Percentiles rank a stretch among this genome's conserved stretches.
Conservation (phyloP, 1,284 basidiomycete genomes). For the Hypsizygus ulmarius region DNA sequence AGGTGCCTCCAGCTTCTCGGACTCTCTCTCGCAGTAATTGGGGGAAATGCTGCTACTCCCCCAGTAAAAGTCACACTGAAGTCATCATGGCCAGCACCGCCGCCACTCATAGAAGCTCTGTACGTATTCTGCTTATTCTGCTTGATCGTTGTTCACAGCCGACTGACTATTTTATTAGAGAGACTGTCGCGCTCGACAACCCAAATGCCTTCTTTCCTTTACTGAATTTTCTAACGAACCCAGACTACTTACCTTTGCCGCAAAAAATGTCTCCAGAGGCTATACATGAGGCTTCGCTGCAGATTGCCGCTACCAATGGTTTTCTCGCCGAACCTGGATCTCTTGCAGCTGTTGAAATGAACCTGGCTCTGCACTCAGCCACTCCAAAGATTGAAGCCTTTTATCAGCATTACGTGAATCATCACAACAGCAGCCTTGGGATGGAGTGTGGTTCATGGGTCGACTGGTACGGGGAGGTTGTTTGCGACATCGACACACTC, state of each 20-base stretch:
- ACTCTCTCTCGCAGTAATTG: slow-evolving; percentile 17
- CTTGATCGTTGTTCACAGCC: slow-evolving; percentile 1
- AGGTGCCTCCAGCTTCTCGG: slow-evolving; percentile 14
- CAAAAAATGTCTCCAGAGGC: slow-evolving; percentile 45
- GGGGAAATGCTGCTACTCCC: slow-evolving; percentile 44
- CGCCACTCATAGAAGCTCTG: slow-evolving; percentile 80
- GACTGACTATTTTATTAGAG: slow-evolving; percentile 29
- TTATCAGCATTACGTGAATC: slow-evolving; percentile 61
- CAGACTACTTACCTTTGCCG: slow-evolving; percentile 37
- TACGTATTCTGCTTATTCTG: slow-evolving; percentile 37
- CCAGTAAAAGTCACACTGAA: slow-evolving; percentile 77
- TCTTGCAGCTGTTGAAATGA: slow-evolving; percentile 54
- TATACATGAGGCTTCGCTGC: slow-evolving; percentile 52
- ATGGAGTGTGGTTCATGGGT: slow-evolving; percentile 77
- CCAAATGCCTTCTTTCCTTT: slow-evolving; percentile 69
- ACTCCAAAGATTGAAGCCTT: slow-evolving; percentile 74
- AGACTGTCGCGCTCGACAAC: slow-evolving; percentile 58
- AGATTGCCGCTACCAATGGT: slow-evolving; percentile 45
- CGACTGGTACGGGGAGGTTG: slow-evolving; percentile 79
- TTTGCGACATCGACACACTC: slow-evolving; percentile 71
- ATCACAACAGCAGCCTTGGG: slow-evolving; percentile 33
- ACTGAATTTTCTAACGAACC: slow-evolving; percentile 60
- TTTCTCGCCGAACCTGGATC: slow-evolving; percentile 48
- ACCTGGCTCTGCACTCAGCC: slow-evolving; percentile 65
- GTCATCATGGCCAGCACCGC: slow-evolving; percentile 78